phyloP scores from a whole-genome alignment of 345 rosid species.

The Dipteronia sinensis region DNA sequence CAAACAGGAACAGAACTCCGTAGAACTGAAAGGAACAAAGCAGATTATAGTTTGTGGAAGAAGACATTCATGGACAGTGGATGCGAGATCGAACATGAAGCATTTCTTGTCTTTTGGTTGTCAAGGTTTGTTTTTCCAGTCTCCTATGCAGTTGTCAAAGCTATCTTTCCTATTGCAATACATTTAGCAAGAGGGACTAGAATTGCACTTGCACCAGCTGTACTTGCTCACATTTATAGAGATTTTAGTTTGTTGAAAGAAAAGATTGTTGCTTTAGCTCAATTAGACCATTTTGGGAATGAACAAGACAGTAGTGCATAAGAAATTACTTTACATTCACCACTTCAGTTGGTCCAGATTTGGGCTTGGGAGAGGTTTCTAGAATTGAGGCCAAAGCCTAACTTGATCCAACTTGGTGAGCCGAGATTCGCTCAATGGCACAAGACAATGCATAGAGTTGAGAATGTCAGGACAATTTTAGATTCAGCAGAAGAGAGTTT shows the following conservation, averaged over 20 bases:
- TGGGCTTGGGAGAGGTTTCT: constrained; percentile 53
- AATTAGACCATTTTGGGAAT: background rate
- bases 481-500: constrained; percentile 29
- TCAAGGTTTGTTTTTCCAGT: constrained; percentile 33
- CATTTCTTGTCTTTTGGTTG: constrained; percentile 48
- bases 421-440: constrained; percentile 44
- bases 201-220: constrained; percentile 51
- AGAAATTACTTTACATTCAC: constrained; percentile 27
- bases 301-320: background rate
- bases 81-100: constrained; percentile 44
- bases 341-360: constrained; percentile 36
- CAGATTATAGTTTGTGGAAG: background rate
- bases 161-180: constrained; percentile 32
- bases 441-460: background rate
- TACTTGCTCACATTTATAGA: constrained; percentile 43
- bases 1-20: background rate
- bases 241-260: constrained; percentile 35
- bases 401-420: constrained; percentile 21
- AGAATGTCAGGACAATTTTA: constrained; percentile 23
- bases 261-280: constrained; percentile 14
- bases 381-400: constrained; percentile 31
- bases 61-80: constrained; percentile 28
- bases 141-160: background rate
- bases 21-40: background rate
- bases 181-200: constrained; percentile 41